Evolutionary conservation across 1,139 yeast genomes (phyloP), one percentile per base, ranked within the genome.

Genomic region (Eremothecium cymbalariae): DNA sequence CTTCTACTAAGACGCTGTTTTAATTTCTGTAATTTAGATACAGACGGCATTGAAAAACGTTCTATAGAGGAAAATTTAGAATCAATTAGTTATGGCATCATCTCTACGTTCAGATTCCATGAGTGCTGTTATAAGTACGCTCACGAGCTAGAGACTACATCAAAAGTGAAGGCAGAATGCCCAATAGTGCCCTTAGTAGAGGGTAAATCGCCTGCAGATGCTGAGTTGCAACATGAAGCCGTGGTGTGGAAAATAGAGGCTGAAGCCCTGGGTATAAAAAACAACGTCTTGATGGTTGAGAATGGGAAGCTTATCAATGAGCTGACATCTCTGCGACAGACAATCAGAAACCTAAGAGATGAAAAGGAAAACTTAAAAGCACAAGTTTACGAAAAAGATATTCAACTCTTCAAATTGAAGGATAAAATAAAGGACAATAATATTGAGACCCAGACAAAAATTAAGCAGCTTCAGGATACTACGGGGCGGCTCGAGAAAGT

Each of bases 61-160:
- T 14, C 30, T 8, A 11, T 27, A n/a, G 30, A n/a, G n/a, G 30
- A 27, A 15, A 27, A 27, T 27, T 14, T 27, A 27, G 30, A 27
- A 21, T 18, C 21, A n/a, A 27, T 27, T 11, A 27, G 30, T 14
- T 27, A 27, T 17, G 30, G 30, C n/a, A 27, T 27, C n/a, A 9
- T 27, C 9, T 14, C 30, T 8, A 27, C 30, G 12, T 27, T 27
- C 21, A 27, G 30, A 17, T 27, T 27, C 21, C 30, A 27, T 27
- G 30, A 27, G 7, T 27, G 30, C 30, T 27, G 30, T 7, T 27
- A 27, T 14, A 27, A 27, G 17, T 27, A 27, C 7, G 30, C 30
- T 9, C 30, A 27, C 21, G 30, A 27, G 7, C 17, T 27, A 14
- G 30, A 27, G 7, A 18, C 19, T 7, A n/a, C 30, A 9, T 14